A percentile compares a stretch with the other conserved stretches of the same genome.
These are phyloP conservation scores for Bryoerythrophyllum caledonicum DNA, from an alignment of 225 moss, liverwort and hornwort genomes.

Conservation along the genomic window DNA sequence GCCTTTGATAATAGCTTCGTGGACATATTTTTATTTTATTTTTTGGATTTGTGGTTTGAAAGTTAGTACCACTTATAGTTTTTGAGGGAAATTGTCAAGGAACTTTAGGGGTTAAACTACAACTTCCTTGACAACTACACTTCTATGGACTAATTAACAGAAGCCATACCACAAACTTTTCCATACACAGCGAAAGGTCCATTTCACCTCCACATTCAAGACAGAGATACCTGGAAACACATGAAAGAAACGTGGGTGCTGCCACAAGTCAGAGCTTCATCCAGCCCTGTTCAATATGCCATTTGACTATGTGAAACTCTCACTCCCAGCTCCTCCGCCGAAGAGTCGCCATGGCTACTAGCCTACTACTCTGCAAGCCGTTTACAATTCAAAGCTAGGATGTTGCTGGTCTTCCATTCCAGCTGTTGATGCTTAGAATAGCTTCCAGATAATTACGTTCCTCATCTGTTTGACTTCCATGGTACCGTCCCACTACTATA, in stretches of 20 bases:
- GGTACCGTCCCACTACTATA: not conserved
- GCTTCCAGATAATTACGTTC: not conserved
- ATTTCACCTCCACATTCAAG: not conserved
- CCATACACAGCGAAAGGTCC: not conserved
- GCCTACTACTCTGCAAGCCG: not conserved
- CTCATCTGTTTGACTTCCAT: slow-evolving; percentile 18
- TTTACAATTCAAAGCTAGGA: not conserved
- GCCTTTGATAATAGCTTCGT: too few relatives aligned
- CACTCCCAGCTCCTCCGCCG: not conserved
- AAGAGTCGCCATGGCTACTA: not conserved
- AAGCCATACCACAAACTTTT: not conserved
- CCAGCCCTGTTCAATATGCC: not conserved
- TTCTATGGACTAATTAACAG: not conserved
- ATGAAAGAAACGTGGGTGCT: not conserved
- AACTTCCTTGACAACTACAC: too few relatives aligned
- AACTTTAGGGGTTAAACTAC: too few relatives aligned
- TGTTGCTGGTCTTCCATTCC: not conserved
- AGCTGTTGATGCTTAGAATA: not conserved
- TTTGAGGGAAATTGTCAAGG: too few relatives aligned
- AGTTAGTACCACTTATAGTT: too few relatives aligned
- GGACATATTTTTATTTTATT: too few relatives aligned
- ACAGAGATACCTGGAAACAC: not conserved
- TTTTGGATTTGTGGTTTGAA: too few relatives aligned
- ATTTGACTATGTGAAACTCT: not conserved
- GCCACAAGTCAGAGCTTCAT: not conserved